Base-by-base conservation (phyloP, 2,329 filamentous ascomycete species). In the Fusarium algeriense region DNA sequence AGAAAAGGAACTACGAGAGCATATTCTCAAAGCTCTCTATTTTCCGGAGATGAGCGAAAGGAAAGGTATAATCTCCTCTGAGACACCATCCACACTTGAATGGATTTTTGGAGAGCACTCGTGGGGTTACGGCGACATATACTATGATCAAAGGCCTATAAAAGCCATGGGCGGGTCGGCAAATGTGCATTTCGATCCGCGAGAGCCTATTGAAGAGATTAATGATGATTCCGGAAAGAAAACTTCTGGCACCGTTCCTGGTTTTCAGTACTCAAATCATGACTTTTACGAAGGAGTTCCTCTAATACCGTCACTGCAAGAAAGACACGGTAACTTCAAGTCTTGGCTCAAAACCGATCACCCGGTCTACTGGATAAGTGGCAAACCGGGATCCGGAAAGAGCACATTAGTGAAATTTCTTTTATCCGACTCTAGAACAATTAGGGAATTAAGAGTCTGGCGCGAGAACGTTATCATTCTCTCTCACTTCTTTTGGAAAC, bases 401-500 rank as follows among this genome's bases (percentile, higher is more conserved):
- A 61, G 61, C 7, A 64, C 49, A 1, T 20, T 64, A 5, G 23
- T 61, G 37, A 54, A 53, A 14, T 48, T 48, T 28, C 48, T 64
- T 10, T 14, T 48, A 7, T n/a, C 19, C 7, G 14, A 52, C 8
- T 5, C 28, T 3, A 43, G 17, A 23, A 60, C 56, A 2, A 5
- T 13, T 2, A 13, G 17, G 2, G 23, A 7, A 1, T 20, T 60
- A 6, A 9, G 26, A 5, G 20, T 20, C 26, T 52, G 54, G 60
- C 46, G 13, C 6, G 7, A 37, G 10, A n/a, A 15, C 3, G 23
- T 28, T 2, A 11, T 20, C 1, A 2, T 63, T 7, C 5, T 52
- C 11, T 58, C 60, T 9, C 45, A 63, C 8, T 63, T 59, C 45
- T 63, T 63, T 15, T 63, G 60, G 60, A 58, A 40, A 12, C 60